Evolutionary conservation across 23 red algal genomes (phyloP).

Genomic region (Gracilaria domingensis): DNA sequence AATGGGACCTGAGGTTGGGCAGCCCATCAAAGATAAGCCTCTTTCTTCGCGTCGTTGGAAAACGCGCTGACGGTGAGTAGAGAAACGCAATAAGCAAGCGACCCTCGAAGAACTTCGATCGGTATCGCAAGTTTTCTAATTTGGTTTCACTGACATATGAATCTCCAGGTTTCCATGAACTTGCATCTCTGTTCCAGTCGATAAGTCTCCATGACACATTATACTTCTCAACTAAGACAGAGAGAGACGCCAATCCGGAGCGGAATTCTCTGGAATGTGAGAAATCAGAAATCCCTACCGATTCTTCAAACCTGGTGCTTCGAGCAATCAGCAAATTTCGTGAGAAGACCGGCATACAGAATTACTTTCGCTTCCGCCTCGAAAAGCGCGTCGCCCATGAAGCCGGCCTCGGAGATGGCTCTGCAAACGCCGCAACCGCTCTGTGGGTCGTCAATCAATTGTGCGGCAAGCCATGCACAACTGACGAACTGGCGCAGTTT

Average conservation of each 20-base stretch:
- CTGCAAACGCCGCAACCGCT: conserved; percentile 95
- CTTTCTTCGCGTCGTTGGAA: conserved; percentile 85
- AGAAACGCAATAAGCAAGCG: not conserved
- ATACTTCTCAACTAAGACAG: conserved; percentile 72
- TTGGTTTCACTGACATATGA: not conserved
- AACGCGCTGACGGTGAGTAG: conserved; percentile 80
- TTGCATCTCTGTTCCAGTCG: conserved; percentile 96
- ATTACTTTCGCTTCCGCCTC: conserved; percentile 80
- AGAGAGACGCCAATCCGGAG: conserved; percentile 18
- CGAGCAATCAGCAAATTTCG: conserved; percentile 85
- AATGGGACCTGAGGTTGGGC: conserved; percentile 76
- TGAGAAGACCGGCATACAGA: conserved; percentile 43
- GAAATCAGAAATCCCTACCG: conserved; percentile 75
- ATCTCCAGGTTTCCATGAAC: conserved; percentile 79
- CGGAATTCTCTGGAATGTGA: conserved; percentile 77
- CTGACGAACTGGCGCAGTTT: conserved; percentile 72
- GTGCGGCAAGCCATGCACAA: conserved; percentile 64
- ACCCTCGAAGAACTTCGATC: not conserved
- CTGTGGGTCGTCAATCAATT: conserved; percentile 94
- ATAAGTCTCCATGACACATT: conserved; percentile 88
- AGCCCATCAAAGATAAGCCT: conserved; percentile 96
- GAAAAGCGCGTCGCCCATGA: conserved; percentile 85
- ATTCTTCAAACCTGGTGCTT: conserved; percentile 89
- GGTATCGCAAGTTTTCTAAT: not conserved
- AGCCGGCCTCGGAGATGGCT: conserved; percentile 95